phyloP scores from a whole-genome alignment of 164 flowering plant genomes.

The Cinnamomum micranthum region DNA sequence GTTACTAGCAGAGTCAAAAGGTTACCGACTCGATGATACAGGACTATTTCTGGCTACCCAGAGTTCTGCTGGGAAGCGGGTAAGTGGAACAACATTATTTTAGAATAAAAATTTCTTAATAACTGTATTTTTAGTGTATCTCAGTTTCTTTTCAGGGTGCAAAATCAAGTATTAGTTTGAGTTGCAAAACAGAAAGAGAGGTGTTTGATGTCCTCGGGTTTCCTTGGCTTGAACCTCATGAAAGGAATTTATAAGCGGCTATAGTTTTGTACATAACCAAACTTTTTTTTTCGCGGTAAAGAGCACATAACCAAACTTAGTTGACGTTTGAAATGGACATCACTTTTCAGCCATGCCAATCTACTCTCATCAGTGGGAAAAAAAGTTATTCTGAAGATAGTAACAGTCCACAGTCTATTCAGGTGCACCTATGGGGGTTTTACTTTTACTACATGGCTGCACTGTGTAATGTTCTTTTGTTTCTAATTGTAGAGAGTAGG shows the following conservation, averaged over 20 bases:
- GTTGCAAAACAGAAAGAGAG: conserved; percentile 65
- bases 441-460: no score
- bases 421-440: no score
- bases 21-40: conserved; percentile 88
- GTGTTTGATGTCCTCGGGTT: conserved; percentile 91
- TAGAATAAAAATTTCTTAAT: background rate
- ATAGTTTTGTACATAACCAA: no score
- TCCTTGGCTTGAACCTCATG: conserved; percentile 89
- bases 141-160: conserved; percentile 39
- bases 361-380: no score
- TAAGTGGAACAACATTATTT: conserved; percentile 12
- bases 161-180: conserved; percentile 56
- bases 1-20: conserved; percentile 88
- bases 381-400: no score
- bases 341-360: no score
- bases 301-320: no score
- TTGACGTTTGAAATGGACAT: no score
- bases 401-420: no score
- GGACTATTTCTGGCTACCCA: conserved; percentile 81
- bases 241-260: conserved; percentile 70
- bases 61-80: conserved; percentile 74
- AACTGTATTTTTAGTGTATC: background rate
- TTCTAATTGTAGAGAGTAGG: no score
- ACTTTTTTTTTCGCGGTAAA: no score
- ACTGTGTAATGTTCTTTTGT: no score